A percentile compares a stretch with the other conserved stretches of the same genome.
Conservation (phyloP, 768 basidiomycete species). For the Auricularia heimuer region DNA sequence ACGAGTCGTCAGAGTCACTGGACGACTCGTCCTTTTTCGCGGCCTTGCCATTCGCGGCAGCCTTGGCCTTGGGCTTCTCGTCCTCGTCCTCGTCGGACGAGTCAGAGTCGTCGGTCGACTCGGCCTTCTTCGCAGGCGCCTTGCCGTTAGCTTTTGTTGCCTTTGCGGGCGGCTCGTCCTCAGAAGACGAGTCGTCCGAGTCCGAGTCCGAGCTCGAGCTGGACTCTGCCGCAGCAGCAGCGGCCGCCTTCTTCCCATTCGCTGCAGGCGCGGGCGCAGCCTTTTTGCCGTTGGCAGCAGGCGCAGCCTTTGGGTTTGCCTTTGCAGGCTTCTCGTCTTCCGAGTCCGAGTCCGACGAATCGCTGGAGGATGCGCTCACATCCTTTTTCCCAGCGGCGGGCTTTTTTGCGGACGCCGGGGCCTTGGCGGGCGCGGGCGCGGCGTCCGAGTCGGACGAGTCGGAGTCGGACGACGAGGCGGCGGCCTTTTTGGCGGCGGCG, state of each 20-base stretch:
- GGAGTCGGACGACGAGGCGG: constrained; percentile 12
- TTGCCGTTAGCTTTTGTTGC: background rate
- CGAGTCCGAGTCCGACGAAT: background rate
- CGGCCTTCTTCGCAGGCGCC: constrained; percentile 17
- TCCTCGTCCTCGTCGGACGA: constrained; percentile 24
- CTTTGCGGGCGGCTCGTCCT: constrained; percentile 18
- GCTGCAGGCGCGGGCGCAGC: constrained; percentile 9
- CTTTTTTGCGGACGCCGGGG: constrained; percentile 8
- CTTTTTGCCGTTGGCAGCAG: background rate
- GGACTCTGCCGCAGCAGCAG: constrained; percentile 29
- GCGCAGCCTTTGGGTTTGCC: background rate
- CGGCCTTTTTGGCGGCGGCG: constrained; percentile 14
- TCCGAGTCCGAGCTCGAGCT: constrained; percentile 20
- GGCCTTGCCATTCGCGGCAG: constrained; percentile 23
- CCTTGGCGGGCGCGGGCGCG: constrained; percentile 28
- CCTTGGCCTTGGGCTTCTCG: constrained; percentile 21
- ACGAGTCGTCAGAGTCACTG: constrained; percentile 9
- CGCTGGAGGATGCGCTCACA: constrained; percentile 14
- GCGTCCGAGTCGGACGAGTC: constrained; percentile 31
- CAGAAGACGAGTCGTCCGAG: constrained; percentile 28
- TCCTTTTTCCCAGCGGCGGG: constrained; percentile 11
- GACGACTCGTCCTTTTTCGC: constrained; percentile 27
- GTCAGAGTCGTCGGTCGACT: constrained; percentile 22
- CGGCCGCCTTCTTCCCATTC: constrained; percentile 26
- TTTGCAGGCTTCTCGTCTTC: constrained; percentile 1